Percentiles rank a stretch among this genome's conserved stretches.
These are phyloP conservation scores for Gaeumannomyces tritici DNA, from an alignment of 2,329 filamentous ascomycete genomes.

Conservation along the genomic window DNA sequence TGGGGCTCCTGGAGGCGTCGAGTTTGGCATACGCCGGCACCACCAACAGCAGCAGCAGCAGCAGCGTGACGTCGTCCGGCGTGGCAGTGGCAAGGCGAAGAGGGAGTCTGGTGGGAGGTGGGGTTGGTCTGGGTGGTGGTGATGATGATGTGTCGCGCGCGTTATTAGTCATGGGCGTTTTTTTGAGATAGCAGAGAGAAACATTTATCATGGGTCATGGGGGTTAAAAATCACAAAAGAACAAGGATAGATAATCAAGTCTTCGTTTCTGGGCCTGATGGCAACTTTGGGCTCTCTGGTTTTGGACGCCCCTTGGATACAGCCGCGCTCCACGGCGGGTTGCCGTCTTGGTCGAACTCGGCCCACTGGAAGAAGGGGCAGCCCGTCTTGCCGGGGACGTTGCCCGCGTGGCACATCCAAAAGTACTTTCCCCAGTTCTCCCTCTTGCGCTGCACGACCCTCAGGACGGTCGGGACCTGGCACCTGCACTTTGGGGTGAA, in stretches of 20 bases:
- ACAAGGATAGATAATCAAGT: no score
- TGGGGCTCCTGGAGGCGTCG: not conserved
- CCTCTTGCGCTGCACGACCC: constrained; percentile 70
- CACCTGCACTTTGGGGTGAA: constrained; percentile 74
- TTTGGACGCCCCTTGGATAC: no score
- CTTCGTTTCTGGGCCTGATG: no score
- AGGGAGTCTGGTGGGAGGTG: constrained; percentile 8
- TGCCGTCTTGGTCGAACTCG: constrained; percentile 76
- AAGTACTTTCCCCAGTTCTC: constrained; percentile 67
- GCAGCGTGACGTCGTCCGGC: not conserved
- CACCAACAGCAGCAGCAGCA: not conserved
- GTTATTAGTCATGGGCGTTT: no score
- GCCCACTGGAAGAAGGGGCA: constrained; percentile 83
- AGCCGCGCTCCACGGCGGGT: constrained; percentile 50
- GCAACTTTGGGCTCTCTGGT: no score
- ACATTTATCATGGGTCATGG: no score
- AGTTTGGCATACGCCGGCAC: not conserved
- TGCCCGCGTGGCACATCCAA: constrained; percentile 84
- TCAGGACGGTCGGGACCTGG: constrained; percentile 54
- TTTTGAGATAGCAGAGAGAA: not conserved
- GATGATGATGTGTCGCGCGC: not conserved
- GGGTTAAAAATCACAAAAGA: no score
- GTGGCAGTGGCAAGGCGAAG: not conserved
- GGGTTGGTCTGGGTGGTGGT: constrained; percentile 14
- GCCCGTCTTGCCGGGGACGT: constrained; percentile 55